A percentile compares a stretch with the other conserved stretches of the same genome.
Evolutionary conservation across 805 yeast genomes (phyloP).

Genomic region (Suhomyces faveliae): DNA sequence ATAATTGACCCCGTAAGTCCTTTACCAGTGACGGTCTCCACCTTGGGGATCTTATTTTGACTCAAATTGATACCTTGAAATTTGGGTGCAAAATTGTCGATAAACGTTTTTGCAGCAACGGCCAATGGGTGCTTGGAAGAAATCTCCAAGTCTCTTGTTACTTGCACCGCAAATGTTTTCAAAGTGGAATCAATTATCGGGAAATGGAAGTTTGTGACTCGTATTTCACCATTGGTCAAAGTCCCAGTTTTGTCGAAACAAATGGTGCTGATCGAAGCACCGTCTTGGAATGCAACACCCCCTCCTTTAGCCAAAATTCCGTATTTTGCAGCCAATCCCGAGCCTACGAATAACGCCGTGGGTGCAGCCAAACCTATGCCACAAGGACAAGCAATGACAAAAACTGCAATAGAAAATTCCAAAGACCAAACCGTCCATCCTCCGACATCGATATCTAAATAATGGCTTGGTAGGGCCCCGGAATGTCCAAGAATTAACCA

Average conservation of each 20-base stretch:
- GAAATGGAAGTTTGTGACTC: slow-evolving; percentile 50
- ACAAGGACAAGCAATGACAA: slow-evolving; percentile 84
- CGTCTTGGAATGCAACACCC: slow-evolving; percentile 80
- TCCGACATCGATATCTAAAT: slow-evolving; percentile 63
- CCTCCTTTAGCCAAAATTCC: slow-evolving; percentile 80
- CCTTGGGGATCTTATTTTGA: slow-evolving; percentile 43
- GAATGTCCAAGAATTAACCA: slow-evolving; percentile 62
- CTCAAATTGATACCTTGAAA: slow-evolving; percentile 17
- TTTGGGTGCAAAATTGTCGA: slow-evolving; percentile 30
- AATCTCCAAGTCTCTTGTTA: slow-evolving; percentile 57
- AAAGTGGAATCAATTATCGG: slow-evolving; percentile 12
- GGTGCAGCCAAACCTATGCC: slow-evolving; percentile 86
- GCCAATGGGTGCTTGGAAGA: slow-evolving; percentile 72
- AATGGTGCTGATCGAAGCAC: slow-evolving; percentile 57
- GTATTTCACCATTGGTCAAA: slow-evolving; percentile 62
- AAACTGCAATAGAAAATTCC: slow-evolving; percentile 74
- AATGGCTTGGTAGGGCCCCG: slow-evolving; percentile 51
- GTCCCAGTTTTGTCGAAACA: slow-evolving; percentile 84
- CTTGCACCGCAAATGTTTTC: slow-evolving; percentile 38
- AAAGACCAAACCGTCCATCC: slow-evolving; percentile 80
- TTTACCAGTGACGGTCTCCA: slow-evolving; percentile 57
- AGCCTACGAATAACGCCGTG: slow-evolving; percentile 76
- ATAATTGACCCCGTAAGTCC: slow-evolving; percentile 52
- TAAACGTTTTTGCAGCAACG: slow-evolving; percentile 46
- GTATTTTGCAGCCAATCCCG: slow-evolving; percentile 73